Percentiles rank a stretch among this genome's conserved stretches.
phyloP scores from a whole-genome alignment of 1,284 basidiomycete species.

The Hemileia vastatrix region DNA sequence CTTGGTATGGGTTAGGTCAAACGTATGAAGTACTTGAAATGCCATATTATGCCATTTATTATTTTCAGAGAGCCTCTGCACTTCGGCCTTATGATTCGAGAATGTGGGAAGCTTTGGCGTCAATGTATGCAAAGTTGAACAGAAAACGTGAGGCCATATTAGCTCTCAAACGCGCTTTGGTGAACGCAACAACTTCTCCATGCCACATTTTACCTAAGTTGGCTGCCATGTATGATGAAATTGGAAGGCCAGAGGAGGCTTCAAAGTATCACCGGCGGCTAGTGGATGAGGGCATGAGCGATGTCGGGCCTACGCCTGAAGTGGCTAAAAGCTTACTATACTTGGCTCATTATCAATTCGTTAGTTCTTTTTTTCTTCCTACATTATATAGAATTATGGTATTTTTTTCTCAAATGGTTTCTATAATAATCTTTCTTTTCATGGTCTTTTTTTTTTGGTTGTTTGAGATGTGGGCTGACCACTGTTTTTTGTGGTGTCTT shows the following conservation, averaged over 20 bases:
- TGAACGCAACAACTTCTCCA: too few species aligned
- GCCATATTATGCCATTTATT: slow-evolving; percentile 90
- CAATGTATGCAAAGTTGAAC: slow-evolving; percentile 83
- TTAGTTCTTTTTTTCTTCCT: too few species aligned
- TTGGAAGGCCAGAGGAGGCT: slow-evolving; percentile 17
- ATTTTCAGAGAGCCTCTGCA: slow-evolving; percentile 91
- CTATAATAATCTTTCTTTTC: neutral
- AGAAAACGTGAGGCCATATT: slow-evolving; percentile 38
- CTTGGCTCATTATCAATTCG: slow-evolving; percentile 21
- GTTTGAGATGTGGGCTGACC: neutral
- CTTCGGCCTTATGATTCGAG: slow-evolving; percentile 92
- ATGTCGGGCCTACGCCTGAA: slow-evolving; percentile 19
- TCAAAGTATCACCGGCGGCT: slow-evolving; percentile 21
- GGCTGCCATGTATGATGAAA: slow-evolving; percentile 18
- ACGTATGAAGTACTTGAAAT: slow-evolving; percentile 94
- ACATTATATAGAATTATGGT: too few species aligned
- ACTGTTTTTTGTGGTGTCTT: neutral
- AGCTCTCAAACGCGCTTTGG: slow-evolving; percentile 18
- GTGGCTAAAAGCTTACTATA: slow-evolving; percentile 22
- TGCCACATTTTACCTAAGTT: slow-evolving; percentile 21
- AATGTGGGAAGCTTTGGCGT: slow-evolving; percentile 88
- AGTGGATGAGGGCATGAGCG: slow-evolving; percentile 18
- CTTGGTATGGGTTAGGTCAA: slow-evolving; percentile 97
- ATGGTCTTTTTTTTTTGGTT: neutral
- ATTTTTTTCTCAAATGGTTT: neutral